phyloP scores from a whole-genome alignment of 2,329 filamentous ascomycete genomes.

The Neonectria sp. region DNA sequence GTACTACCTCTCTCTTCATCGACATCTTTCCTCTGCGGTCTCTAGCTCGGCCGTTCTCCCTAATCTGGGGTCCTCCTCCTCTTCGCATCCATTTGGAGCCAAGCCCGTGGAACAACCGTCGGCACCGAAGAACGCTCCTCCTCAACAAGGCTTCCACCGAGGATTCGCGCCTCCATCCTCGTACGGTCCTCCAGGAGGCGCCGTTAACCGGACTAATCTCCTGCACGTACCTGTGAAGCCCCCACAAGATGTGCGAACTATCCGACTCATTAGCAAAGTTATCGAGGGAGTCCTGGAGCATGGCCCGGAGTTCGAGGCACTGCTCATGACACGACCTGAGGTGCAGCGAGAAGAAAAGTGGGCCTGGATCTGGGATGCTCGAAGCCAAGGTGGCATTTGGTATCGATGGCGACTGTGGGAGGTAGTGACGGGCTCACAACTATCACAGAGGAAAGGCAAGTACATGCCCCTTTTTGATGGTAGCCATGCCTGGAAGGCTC shows the following conservation, averaged over 20 bases:
- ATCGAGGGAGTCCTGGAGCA: conserved; percentile 85
- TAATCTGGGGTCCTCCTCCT: conserved; percentile 55
- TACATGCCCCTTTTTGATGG: conserved; percentile 81
- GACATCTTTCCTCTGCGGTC: conserved; percentile 86
- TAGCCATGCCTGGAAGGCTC: conserved; percentile 82
- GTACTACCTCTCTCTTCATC: conserved; percentile 83
- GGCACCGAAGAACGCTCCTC: conserved; percentile 53
- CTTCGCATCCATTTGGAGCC: conserved; percentile 83
- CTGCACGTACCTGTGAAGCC: conserved; percentile 80
- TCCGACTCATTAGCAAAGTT: conserved; percentile 90
- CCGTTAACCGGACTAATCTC: conserved; percentile 62
- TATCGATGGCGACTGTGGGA: conserved; percentile 96
- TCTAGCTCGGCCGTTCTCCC: conserved; percentile 59
- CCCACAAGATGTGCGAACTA: conserved; percentile 82
- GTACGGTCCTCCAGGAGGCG: conserved; percentile 65
- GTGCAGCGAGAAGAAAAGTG: conserved; percentile 91
- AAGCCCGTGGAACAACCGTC: conserved; percentile 69
- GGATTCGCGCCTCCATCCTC: conserved; percentile 85
- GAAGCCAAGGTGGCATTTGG: conserved; percentile 85
- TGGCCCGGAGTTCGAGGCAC: conserved; percentile 90
- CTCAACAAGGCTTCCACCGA: conserved; percentile 64
- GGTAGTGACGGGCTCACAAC: conserved; percentile 77
- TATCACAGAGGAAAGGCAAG: conserved; percentile 62
- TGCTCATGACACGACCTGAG: conserved; percentile 88
- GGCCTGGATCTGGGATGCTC: conserved; percentile 93